Base-by-base conservation (phyloP, 225 moss, liverwort and hornwort species). In the Marchantia polymorpha region DNA sequence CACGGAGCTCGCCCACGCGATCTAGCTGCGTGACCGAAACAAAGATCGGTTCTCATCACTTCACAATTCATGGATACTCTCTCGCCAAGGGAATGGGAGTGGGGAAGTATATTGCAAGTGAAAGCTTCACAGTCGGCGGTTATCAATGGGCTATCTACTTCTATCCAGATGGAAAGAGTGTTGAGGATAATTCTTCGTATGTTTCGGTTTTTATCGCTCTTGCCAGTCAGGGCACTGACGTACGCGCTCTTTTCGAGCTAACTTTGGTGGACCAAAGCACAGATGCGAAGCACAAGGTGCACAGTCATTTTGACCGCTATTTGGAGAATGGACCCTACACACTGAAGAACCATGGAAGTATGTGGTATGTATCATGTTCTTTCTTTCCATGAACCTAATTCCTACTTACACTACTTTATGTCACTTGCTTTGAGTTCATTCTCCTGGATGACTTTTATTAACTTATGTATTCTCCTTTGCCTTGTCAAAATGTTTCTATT, bases 141-240 rank as follows among this genome's bases (percentile, higher is more conserved):
- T 99, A 99, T 49, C 97, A 99, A 84, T 99, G 97, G 97, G 97
- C 97, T 64, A 99, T 99, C 65, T 99, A 99, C 86, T 99, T 99
- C 72, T 99, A 99, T 51, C 97, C 97, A 27, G 97, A 99, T 77
- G 97, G 97, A 59, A 99, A 99, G 90, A 95, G 95, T 79, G 92
- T 95, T 7, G 97, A 99, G 53, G 99, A 99, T 56, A 99, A 91
- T 91, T 95, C 95, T 6, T 54, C 92, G 11, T 99, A 99, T 52
- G 99, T 99, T 69, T 99, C 99, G 22, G 93, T 99, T 49, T 99
- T 99, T 27, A 95, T 99, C 51, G 99, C 99, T 16, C 89, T 99
- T 53, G 93, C 91, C 0, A 95, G 99, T 65, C 95, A 99, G 84
- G 99, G 99, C 66, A 99, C 95, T 51, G 99, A 99, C 80, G 95